A percentile compares a stretch with the other conserved stretches of the same genome.
Conservation (phyloP, 2,329 filamentous ascomycete genomes). For the Didymella arachidicola region DNA sequence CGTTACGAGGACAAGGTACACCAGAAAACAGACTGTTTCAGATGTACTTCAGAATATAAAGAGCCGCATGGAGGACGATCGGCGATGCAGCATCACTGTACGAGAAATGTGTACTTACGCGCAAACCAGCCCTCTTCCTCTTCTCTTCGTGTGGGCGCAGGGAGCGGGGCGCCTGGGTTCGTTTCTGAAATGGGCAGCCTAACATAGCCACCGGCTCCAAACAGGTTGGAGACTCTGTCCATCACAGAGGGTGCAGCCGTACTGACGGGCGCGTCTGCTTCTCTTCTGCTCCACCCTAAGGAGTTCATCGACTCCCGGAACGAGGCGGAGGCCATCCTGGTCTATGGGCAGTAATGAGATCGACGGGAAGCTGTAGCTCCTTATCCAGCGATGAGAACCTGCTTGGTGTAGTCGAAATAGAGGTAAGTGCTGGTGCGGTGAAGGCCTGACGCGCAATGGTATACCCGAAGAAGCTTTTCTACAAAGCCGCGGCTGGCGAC, state of each 20-base stretch:
- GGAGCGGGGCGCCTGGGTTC: constrained; percentile 80
- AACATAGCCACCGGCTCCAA: constrained; percentile 85
- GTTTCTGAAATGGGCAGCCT: constrained; percentile 82
- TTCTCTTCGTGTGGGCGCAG: constrained; percentile 82
- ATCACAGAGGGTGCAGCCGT: constrained; percentile 78
- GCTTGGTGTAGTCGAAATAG: constrained; percentile 25
- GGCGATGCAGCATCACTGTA: constrained; percentile 32
- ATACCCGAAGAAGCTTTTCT: constrained; percentile 38
- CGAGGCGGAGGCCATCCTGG: constrained; percentile 79
- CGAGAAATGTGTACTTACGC: constrained; percentile 70
- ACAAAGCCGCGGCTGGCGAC: constrained; percentile 50
- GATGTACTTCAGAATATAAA: constrained; percentile 21
- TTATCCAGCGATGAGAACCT: constrained; percentile 20
- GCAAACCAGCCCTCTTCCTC: constrained; percentile 97
- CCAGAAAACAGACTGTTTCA: constrained; percentile 20
- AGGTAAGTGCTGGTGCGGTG: constrained; percentile 19
- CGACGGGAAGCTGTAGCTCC: constrained; percentile 14
- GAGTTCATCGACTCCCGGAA: constrained; percentile 96
- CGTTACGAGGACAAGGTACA: constrained; percentile 26
- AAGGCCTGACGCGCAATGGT: constrained; percentile 24
- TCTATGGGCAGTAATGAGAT: constrained; percentile 7
- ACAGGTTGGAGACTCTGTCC: constrained; percentile 81
- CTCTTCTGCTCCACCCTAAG: constrained; percentile 89
- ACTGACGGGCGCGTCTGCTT: constrained; percentile 76
- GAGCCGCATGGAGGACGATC: constrained; percentile 9